phyloP scores from a whole-genome alignment of 2,329 filamentous ascomycete species.

The Aaosphaeria arxii region DNA sequence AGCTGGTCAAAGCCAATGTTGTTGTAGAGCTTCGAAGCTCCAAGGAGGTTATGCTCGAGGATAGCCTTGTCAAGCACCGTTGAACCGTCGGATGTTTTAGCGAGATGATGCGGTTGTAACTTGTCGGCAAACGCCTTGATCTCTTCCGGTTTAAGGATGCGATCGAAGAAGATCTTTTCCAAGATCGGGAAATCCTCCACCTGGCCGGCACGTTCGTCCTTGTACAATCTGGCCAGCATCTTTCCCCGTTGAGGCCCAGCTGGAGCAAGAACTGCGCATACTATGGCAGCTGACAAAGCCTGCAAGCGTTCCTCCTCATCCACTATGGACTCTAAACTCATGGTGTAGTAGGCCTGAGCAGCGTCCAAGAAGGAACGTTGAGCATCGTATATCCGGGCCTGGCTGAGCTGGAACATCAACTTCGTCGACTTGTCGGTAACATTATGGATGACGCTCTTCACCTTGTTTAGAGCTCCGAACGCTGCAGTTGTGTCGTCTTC shows the following conservation, averaged over 20 bases:
- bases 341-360: slow-evolving; percentile 80
- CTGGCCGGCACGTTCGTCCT: slow-evolving; percentile 77
- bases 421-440: slow-evolving; percentile 71
- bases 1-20: slow-evolving; percentile 63
- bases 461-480: slow-evolving; percentile 86
- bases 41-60: slow-evolving; percentile 92
- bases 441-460: slow-evolving; percentile 86
- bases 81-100: slow-evolving; percentile 82
- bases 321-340: slow-evolving; percentile 75
- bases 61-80: slow-evolving; percentile 93
- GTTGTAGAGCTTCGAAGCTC: slow-evolving; percentile 62
- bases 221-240: slow-evolving; percentile 80
- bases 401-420: slow-evolving; percentile 84
- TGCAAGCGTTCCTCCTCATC: slow-evolving; percentile 82
- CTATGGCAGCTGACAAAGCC: slow-evolving; percentile 82
- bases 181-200: slow-evolving; percentile 82
- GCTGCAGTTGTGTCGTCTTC: slow-evolving; percentile 85
- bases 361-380: slow-evolving; percentile 87
- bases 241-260: slow-evolving; percentile 82
- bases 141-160: slow-evolving; percentile 76
- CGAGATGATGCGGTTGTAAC: slow-evolving; percentile 83
- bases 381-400: slow-evolving; percentile 89
- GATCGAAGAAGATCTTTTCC: slow-evolving; percentile 96
- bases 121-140: slow-evolving; percentile 80
- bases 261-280: slow-evolving; percentile 87